phyloP scores from a whole-genome alignment of 2,329 filamentous ascomycete species.

The Trichophyton verrucosum region DNA sequence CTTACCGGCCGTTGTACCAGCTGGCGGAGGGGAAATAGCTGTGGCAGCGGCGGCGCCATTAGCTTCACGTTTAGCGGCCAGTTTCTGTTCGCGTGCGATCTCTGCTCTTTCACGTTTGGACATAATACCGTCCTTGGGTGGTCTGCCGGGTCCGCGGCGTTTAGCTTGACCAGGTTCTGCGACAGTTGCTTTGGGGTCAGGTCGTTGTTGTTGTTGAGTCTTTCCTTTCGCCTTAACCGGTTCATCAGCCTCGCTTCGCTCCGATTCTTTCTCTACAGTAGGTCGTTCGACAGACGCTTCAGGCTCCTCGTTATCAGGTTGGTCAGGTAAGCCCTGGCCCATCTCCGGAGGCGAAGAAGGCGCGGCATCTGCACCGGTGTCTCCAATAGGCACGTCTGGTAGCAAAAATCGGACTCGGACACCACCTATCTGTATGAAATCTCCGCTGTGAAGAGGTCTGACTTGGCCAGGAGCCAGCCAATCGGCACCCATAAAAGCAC shows the following conservation, averaged over 20 bases:
- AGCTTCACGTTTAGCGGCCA: constrained; percentile 36
- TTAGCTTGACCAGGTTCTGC: constrained; percentile 19
- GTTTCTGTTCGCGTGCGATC: constrained; percentile 41
- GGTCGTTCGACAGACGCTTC: constrained; percentile 13
- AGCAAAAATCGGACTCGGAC: constrained; percentile 46
- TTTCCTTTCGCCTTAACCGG: background rate
- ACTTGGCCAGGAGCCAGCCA: constrained; percentile 37
- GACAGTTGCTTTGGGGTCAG: constrained; percentile 17
- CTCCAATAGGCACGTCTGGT: constrained; percentile 39
- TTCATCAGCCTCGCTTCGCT: constrained; percentile 14
- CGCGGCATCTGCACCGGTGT: constrained; percentile 35
- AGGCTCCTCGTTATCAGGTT: constrained; percentile 18
- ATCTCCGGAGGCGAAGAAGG: constrained; percentile 22
- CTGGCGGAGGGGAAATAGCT: constrained; percentile 10
- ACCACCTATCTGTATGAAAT: constrained; percentile 48
- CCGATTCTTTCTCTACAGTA: constrained; percentile 11
- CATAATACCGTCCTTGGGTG: constrained; percentile 55
- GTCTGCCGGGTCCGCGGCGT: constrained; percentile 46
- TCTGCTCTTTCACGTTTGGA: constrained; percentile 50
- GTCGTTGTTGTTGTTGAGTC: constrained; percentile 15
- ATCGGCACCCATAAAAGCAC: constrained; percentile 43
- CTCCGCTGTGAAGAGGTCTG: constrained; percentile 42
- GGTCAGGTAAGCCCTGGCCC: background rate
- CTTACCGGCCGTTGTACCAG: constrained; percentile 2
- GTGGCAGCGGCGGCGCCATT: constrained; percentile 32